Evolutionary conservation across 768 basidiomycete genomes (phyloP), one percentile per base, ranked within the genome.

Genomic region (Psilocybe cyanescens): DNA sequence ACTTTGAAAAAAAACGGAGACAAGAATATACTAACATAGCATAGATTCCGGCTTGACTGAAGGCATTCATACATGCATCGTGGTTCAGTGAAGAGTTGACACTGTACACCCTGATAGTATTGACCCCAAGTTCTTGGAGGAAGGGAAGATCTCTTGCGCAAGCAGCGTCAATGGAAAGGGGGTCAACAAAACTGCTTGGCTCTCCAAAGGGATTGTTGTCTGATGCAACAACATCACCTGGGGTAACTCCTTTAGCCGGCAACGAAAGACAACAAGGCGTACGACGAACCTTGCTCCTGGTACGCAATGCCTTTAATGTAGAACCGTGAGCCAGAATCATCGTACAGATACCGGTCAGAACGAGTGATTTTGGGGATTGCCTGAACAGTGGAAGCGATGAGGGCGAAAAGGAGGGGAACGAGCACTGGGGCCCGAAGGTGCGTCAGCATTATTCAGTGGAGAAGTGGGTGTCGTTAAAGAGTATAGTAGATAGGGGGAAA

Each of bases 281-380:
- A 33, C 24, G 44, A 28, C 56, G 46, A 48, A 86, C 95, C 94
- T 76, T 94, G 91, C 62, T 84, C 80, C 72, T 94, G 92, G 74
- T 95, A 95, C 9, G 91, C 91, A 58, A 94, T 76, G 56, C 92
- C 93, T 74, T 92, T 94, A 76, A 97, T 90, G 76, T 87, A 95
- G 76, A 96, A 97, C 56, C 95, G 78, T 41, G 71, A 87, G 3
- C 93, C 92, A 53, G 86, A 83, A 3, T 83, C 82, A 44, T 83
- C 83, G 75, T 95, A 97, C 46, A 97, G 86, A 72, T 95, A 97
- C 69, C 86, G 85, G 35, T 92, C 94, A 30, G 78, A 71, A 47
- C 92, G 83, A 41, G 88, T 80, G 67, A 97, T 81, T 58, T 83
- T 81, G 35, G 86, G 81, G 47, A 95, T 79, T 59, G 92, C 92